A percentile compares a stretch with the other conserved stretches of the same genome.
These are phyloP conservation scores for Calonectria pteridis DNA, from an alignment of 2,329 filamentous ascomycete species.

Conservation along the genomic window DNA sequence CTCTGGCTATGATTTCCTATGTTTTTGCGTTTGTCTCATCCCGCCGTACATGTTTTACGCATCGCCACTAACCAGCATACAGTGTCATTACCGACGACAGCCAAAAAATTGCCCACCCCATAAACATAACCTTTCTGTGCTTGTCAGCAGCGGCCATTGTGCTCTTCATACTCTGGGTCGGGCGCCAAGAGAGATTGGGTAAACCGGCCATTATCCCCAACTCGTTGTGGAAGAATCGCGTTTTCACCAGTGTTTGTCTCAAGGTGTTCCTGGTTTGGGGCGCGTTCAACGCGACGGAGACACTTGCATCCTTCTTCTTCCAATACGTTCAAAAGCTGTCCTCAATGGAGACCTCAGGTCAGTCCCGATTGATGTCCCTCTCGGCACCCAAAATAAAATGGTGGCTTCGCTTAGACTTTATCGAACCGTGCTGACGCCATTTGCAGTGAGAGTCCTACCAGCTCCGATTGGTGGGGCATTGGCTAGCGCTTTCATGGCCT, in stretches of 20 bases:
- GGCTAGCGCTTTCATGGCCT: conserved; percentile 1
- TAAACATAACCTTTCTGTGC: conserved; percentile 54
- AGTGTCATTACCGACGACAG: conserved; percentile 2
- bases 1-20: conserved; percentile 60
- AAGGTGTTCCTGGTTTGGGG: conserved; percentile 57
- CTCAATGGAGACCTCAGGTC: conserved; percentile 6
- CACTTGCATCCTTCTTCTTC: conserved; percentile 34
- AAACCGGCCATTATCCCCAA: conserved; percentile 70
- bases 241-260: conserved; percentile 65
- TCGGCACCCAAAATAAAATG: not conserved
- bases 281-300: conserved; percentile 52
- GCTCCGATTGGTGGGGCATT: conserved; percentile 12
- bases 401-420: not conserved
- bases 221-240: conserved; percentile 65
- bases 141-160: conserved; percentile 55
- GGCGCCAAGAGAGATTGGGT: conserved; percentile 55
- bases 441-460: not conserved
- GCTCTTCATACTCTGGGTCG: conserved; percentile 64
- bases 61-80: not conserved
- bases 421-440: not conserved
- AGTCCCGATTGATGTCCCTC: not conserved
- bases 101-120: not conserved
- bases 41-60: not conserved
- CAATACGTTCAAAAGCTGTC: conserved; percentile 16
- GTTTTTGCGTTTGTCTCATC: conserved; percentile 49